These are phyloP conservation scores for Artemisia annua DNA, from an alignment of 129 eudicot genomes.

Conservation along the genomic window DNA sequence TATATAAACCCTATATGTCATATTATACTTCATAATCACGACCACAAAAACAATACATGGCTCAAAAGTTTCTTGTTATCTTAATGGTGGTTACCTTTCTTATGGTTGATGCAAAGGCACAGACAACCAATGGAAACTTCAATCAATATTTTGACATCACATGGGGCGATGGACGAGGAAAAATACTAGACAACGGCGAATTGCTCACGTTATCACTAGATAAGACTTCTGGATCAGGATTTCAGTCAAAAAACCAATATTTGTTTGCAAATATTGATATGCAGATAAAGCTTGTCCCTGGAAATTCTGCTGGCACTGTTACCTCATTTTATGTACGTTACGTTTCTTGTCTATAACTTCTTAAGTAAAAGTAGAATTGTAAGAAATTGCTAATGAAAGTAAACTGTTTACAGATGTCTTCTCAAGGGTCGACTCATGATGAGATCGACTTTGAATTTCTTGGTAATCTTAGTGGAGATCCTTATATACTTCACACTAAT, in stretches of 20 bases:
- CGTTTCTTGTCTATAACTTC: background rate
- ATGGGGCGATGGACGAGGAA: background rate
- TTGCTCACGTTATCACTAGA: background rate
- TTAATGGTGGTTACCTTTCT: slow-evolving; percentile 7
- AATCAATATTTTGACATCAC: background rate
- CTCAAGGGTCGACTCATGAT: slow-evolving; percentile 67
- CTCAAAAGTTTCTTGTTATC: background rate
- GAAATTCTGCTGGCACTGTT: background rate
- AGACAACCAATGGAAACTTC: slow-evolving; percentile 2
- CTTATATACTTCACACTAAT: slow-evolving; percentile 77
- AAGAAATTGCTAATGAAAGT: too few relatives aligned
- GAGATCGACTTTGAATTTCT: slow-evolving; percentile 83
- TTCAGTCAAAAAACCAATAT: background rate
- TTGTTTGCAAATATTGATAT: background rate
- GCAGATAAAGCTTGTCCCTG: background rate
- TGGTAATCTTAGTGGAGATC: slow-evolving; percentile 64
- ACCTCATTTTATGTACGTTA: background rate
- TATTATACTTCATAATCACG: background rate
- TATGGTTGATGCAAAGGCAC: slow-evolving; percentile 12
- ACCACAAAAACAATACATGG: background rate
- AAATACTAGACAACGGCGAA: background rate
- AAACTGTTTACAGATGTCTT: slow-evolving; percentile 52
- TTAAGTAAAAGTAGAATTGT: too few relatives aligned
- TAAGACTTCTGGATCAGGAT: background rate
- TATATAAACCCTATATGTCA: slow-evolving; percentile 4